A percentile compares a stretch with the other conserved stretches of the same genome.
phyloP scores from a whole-genome alignment of 176 grass and related monocot species.

The Lolium perenne region DNA sequence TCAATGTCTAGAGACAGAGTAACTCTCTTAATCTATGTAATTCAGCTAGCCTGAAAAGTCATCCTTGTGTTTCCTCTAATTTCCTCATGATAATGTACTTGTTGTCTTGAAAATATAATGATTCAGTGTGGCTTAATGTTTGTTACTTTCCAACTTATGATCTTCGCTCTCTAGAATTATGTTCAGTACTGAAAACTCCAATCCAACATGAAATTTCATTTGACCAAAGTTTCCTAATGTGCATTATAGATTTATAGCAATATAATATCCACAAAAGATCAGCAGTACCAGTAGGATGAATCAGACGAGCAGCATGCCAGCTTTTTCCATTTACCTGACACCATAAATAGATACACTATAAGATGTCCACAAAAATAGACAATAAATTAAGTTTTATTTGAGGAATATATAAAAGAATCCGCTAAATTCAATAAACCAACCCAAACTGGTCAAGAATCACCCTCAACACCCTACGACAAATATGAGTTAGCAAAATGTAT shows the following conservation, averaged over 20 bases:
- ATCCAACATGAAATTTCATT: neutral
- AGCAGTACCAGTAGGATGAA: slow-evolving; percentile 43
- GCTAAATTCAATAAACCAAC: neutral
- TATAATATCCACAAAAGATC: slow-evolving; percentile 29
- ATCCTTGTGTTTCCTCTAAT: neutral
- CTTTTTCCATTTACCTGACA: slow-evolving; percentile 38
- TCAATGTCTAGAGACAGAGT: no score
- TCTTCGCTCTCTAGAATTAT: slow-evolving; percentile 10
- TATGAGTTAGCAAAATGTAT: slow-evolving; percentile 23
- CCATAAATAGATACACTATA: slow-evolving; percentile 41
- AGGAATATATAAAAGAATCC: neutral
- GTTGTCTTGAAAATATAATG: slow-evolving; percentile 4
- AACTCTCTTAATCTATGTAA: no score
- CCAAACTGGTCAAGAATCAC: slow-evolving; percentile 31
- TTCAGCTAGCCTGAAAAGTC: neutral
- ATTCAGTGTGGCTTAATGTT: slow-evolving; percentile 10
- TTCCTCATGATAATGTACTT: slow-evolving; percentile 9
- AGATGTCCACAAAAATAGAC: neutral
- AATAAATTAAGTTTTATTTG: neutral
- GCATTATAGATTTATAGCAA: neutral
- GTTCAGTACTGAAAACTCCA: neutral
- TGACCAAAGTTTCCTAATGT: neutral
- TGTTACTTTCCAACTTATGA: slow-evolving; percentile 2
- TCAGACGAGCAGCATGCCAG: slow-evolving; percentile 38
- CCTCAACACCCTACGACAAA: slow-evolving; percentile 1